phyloP scores from a whole-genome alignment of 106 monocot species.

The Dactylorhiza incarnata region DNA sequence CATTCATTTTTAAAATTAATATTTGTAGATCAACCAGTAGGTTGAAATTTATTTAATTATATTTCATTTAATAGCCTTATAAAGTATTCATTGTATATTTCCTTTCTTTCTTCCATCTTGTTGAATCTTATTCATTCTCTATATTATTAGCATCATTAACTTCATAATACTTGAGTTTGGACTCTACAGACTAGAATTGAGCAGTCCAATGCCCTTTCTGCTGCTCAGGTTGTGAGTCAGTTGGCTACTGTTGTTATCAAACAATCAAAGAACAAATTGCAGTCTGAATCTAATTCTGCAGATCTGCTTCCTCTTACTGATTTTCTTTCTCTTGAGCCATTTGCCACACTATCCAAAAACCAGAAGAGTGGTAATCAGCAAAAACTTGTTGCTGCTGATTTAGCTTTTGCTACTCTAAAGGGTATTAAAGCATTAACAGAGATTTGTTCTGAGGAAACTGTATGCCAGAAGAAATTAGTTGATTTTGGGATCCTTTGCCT shows the following conservation, averaged over 20 bases:
- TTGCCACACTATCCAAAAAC: conserved; percentile 46
- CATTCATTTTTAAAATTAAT: too few species aligned
- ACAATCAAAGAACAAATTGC: conserved; percentile 30
- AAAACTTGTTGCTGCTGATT: conserved; percentile 85
- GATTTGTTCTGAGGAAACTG: conserved; percentile 63
- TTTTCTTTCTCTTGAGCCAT: conserved; percentile 82
- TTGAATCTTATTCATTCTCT: neutral
- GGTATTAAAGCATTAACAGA: conserved; percentile 86
- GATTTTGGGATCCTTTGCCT: conserved; percentile 74
- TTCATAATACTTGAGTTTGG: neutral
- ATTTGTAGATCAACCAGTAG: too few species aligned
- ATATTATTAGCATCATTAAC: neutral
- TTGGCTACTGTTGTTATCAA: conserved; percentile 60
- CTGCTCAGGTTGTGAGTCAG: conserved; percentile 60
- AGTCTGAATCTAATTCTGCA: conserved; percentile 38
- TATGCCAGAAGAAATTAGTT: conserved; percentile 57
- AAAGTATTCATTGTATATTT: neutral
- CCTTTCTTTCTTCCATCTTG: neutral
- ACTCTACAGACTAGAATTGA: conserved; percentile 75
- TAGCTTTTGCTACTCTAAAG: conserved; percentile 81
- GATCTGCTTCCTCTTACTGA: conserved; percentile 48
- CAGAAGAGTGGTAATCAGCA: conserved; percentile 50
- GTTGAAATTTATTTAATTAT: too few species aligned
- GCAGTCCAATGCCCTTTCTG: conserved; percentile 70
- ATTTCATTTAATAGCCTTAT: neutral